Percentiles rank a stretch among this genome's conserved stretches.
Evolutionary conservation across 345 rosid genomes (phyloP).

Genomic region (Rhizophora apiculata): DNA sequence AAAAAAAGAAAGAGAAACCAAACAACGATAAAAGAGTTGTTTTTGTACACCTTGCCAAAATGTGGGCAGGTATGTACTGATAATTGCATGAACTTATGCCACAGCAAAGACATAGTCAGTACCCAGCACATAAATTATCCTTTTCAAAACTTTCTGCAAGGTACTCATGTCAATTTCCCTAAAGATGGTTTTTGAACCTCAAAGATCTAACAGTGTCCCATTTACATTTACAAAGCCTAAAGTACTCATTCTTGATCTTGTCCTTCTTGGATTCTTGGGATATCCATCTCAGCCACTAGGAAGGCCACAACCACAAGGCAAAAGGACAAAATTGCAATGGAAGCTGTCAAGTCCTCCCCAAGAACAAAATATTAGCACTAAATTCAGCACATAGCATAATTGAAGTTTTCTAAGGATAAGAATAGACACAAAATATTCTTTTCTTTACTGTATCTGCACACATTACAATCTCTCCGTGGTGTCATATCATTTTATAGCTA

Average conservation of each 20-base stretch:
- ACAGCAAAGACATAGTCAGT: too few species aligned
- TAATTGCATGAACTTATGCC: too few species aligned
- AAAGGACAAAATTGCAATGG: background rate
- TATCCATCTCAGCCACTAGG: conserved; percentile 3
- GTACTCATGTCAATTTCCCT: too few species aligned
- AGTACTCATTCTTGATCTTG: background rate
- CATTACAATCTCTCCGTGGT: background rate
- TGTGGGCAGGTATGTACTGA: too few species aligned
- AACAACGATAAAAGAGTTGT: too few species aligned
- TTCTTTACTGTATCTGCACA: conserved; percentile 7
- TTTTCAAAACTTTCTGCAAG: too few species aligned
- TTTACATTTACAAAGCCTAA: conserved; percentile 4
- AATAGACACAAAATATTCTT: background rate
- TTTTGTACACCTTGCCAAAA: too few species aligned
- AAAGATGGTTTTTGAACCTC: background rate
- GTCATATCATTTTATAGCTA: background rate
- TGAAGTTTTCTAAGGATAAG: background rate
- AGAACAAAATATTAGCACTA: background rate
- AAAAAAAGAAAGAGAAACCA: too few species aligned
- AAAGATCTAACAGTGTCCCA: background rate
- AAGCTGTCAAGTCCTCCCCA: conserved; percentile 1
- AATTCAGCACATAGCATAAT: too few species aligned
- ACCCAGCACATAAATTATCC: too few species aligned
- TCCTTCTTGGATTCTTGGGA: background rate
- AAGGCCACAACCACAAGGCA: background rate